Percentiles rank a stretch among this genome's conserved stretches.
These are phyloP conservation scores for Coemansia pectinata DNA, from an alignment of 192 early-diverging fungal species.

Conservation along the genomic window DNA sequence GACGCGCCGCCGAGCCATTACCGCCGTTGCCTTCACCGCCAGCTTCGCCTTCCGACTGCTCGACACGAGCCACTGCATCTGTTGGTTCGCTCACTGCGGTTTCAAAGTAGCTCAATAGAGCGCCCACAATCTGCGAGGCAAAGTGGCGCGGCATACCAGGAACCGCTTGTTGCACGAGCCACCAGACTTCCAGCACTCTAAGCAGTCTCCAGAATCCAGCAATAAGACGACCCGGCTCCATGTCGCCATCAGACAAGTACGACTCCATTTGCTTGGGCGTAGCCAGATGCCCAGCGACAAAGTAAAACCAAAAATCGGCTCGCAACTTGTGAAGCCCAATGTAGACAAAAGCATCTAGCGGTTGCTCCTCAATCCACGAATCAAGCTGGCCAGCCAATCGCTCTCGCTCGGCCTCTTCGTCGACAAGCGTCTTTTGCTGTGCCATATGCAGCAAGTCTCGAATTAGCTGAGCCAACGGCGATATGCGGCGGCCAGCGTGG, in stretches of 20 bases:
- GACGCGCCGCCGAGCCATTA: not conserved
- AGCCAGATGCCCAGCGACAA: slow-evolving; percentile 34
- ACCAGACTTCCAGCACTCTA: slow-evolving; percentile 39
- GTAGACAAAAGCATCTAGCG: slow-evolving; percentile 50
- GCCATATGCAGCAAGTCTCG: slow-evolving; percentile 33
- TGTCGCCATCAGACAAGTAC: slow-evolving; percentile 20
- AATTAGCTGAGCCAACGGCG: slow-evolving; percentile 33
- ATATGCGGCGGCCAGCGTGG: not conserved
- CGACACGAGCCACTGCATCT: not conserved
- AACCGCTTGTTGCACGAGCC: slow-evolving; percentile 38
- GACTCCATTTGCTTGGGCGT: slow-evolving; percentile 40
- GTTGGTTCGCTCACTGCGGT: not conserved
- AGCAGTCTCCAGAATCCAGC: slow-evolving; percentile 32
- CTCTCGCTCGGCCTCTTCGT: slow-evolving; percentile 29
- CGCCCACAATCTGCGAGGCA: slow-evolving; percentile 22
- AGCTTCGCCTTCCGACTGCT: not conserved
- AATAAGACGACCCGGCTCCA: slow-evolving; percentile 23
- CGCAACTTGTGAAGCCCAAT: slow-evolving; percentile 43
- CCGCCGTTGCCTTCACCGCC: not conserved
- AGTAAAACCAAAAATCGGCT: slow-evolving; percentile 41
- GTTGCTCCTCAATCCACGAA: slow-evolving; percentile 48
- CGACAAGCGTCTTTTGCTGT: slow-evolving; percentile 22
- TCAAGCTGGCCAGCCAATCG: slow-evolving; percentile 41
- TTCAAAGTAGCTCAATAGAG: slow-evolving; percentile 27
- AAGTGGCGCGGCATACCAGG: slow-evolving; percentile 42